Base-by-base conservation (phyloP, 2,329 filamentous ascomycete species). In the Phialophora chinensis region DNA sequence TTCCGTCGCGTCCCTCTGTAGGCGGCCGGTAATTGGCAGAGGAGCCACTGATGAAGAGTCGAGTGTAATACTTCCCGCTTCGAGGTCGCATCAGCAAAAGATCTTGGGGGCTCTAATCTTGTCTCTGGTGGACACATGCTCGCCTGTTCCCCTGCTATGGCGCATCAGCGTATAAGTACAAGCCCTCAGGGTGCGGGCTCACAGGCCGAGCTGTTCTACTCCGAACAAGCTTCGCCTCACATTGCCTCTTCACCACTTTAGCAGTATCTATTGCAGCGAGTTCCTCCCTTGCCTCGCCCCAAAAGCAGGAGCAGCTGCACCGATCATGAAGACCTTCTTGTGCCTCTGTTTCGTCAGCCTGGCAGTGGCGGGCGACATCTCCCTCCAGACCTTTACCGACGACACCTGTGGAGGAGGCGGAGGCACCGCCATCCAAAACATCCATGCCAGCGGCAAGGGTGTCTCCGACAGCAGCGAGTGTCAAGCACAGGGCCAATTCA, bases 351-450 rank as follows among this genome's bases (percentile, higher is more conserved):
- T 12, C 25, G 3, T 60, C 35, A 12, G 1, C 27, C 27, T 58
- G 33, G 50, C 23, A 12, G 35, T 49, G 35, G 42, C 42, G 4
- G 38, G 20, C 17, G 63, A 66, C 20, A 66, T 66, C 63, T 66
- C 63, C 23, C 49, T 66, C 49, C 59, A 66, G 35, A 47, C 42
- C 3, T 59, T 66, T n/a, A 31, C 4, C 53, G 59, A 62, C 53
- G 12, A 23, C 17, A n/a, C 17, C n/a, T 66, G 64, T 35, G 53
- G 58, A 1, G 38, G 4, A 11, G 38, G 20, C 20, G 35, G 33
- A 20, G 63, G 58, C 25, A 27, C 17, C 25, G 14, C 25, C 33
- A 33, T 50, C 38, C 33, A 44, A 44, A 49, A 59, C 42, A 11
- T 59, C 12, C 56, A 59, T 23, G 56, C 56, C 42, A 59, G 27